A percentile compares a stretch with the other conserved stretches of the same genome.
These are phyloP conservation scores for Paraglomus occultum DNA, from an alignment of 192 early-diverging fungal genomes.

Conservation along the genomic window DNA sequence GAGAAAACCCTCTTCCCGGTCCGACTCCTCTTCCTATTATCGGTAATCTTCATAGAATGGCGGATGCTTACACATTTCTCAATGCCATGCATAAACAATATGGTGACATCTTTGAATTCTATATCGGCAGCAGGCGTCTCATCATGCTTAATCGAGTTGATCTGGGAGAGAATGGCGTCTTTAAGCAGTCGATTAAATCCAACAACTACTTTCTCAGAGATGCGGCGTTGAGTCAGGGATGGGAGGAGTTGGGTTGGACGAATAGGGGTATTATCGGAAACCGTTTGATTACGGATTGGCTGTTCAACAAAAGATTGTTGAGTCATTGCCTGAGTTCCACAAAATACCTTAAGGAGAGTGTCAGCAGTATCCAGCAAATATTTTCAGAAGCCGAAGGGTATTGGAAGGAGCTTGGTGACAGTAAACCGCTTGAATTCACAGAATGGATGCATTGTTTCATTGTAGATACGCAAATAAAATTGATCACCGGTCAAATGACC, in stretches of 20 bases:
- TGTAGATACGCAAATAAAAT: background rate
- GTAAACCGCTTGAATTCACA: background rate
- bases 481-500: background rate
- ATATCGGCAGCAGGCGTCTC: background rate
- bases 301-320: constrained; percentile 2
- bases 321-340: background rate
- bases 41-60: background rate
- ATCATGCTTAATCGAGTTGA: constrained; percentile 17
- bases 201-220: background rate
- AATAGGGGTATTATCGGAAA: background rate
- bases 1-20: background rate
- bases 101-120: constrained; percentile 22
- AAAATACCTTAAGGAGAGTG: background rate
- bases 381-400: background rate
- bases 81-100: constrained; percentile 1
- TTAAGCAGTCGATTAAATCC: background rate
- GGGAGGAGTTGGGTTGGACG: background rate
- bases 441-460: background rate
- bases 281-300: background rate
- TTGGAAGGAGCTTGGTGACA: background rate
- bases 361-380: background rate
- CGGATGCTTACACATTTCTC: too few relatives aligned
- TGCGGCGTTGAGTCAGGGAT: background rate
- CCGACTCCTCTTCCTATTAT: background rate
- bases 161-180: constrained; percentile 12